Percentiles rank a stretch among this genome's conserved stretches.
phyloP scores from a whole-genome alignment of 106 monocot genomes.

The Chionographis japonica region DNA sequence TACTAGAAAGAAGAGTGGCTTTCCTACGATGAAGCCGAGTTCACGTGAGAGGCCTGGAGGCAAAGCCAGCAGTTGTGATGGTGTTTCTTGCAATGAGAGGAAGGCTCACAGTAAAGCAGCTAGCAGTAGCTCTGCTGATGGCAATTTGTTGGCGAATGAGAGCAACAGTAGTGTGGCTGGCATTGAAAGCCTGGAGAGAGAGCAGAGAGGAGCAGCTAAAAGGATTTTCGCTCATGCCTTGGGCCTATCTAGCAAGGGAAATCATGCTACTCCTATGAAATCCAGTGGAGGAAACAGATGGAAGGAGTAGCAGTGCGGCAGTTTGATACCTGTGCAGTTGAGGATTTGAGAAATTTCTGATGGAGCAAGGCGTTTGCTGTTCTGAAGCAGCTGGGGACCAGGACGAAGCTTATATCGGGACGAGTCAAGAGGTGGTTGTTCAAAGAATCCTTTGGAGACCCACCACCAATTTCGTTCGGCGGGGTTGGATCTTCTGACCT shows the following conservation, averaged over 20 bases:
- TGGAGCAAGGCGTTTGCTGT: too few relatives aligned
- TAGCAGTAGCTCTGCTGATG: not conserved
- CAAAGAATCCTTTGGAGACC: too few relatives aligned
- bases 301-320: too few relatives aligned
- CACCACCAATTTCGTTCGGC: too few relatives aligned
- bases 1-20: not conserved
- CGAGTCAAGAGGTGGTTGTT: too few relatives aligned
- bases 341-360: too few relatives aligned
- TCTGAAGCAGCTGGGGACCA: too few relatives aligned
- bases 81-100: not conserved
- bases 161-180: slow-evolving; percentile 7
- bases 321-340: too few relatives aligned
- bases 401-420: too few relatives aligned
- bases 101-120: not conserved
- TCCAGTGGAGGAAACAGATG: not conserved
- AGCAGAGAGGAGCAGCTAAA: slow-evolving; percentile 72
- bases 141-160: slow-evolving; percentile 7
- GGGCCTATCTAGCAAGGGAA: slow-evolving; percentile 32
- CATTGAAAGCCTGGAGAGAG: slow-evolving; percentile 36
- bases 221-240: slow-evolving; percentile 82
- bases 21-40: not conserved
- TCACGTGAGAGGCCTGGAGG: not conserved
- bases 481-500: too few relatives aligned
- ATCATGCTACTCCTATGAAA: slow-evolving; percentile 17
- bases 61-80: not conserved